Conservation (phyloP, 2,329 filamentous ascomycete genomes). For the Neonectria hederae region DNA sequence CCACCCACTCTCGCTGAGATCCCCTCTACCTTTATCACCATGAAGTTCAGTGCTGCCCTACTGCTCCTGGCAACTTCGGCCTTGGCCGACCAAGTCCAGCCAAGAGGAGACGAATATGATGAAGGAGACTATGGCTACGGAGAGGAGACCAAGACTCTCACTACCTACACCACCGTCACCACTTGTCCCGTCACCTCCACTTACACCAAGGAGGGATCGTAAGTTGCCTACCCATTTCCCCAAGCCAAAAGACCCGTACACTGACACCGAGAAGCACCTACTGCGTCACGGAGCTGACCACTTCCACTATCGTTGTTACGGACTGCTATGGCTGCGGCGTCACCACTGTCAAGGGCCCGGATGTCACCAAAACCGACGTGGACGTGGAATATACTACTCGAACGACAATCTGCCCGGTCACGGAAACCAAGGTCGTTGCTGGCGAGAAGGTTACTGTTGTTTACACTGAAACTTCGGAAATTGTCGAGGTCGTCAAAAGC, state of each 20-base stretch:
- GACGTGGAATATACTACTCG: slow-evolving; percentile 53
- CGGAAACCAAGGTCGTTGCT: slow-evolving; percentile 48
- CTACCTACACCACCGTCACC: slow-evolving; percentile 54
- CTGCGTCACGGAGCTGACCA: slow-evolving; percentile 53
- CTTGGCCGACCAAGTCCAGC: slow-evolving; percentile 33
- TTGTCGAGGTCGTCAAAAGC: slow-evolving; percentile 46
- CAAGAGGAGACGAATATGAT: slow-evolving; percentile 26
- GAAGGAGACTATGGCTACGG: slow-evolving; percentile 19
- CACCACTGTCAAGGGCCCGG: slow-evolving; percentile 49
- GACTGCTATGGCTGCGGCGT: slow-evolving; percentile 51
- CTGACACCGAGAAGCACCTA: slow-evolving; percentile 49
- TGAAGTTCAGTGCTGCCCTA: slow-evolving; percentile 40
- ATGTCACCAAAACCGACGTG: slow-evolving; percentile 46
- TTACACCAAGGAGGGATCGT: slow-evolving; percentile 52
- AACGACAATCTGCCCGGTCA: slow-evolving; percentile 51
- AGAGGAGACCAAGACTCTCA: slow-evolving; percentile 31
- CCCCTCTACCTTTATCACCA: slow-evolving; percentile 26
- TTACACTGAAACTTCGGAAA: slow-evolving; percentile 44
- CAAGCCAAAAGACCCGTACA: neutral
- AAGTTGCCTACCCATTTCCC: slow-evolving; percentile 37
- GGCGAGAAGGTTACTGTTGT: slow-evolving; percentile 53
- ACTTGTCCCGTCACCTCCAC: slow-evolving; percentile 58
- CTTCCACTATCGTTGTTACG: slow-evolving; percentile 55
- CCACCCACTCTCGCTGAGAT: slow-evolving; percentile 29
- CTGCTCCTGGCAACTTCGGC: slow-evolving; percentile 40